Conservation (phyloP, 2,329 filamentous ascomycete species). For the Tolypocladium ophioglossoides region DNA sequence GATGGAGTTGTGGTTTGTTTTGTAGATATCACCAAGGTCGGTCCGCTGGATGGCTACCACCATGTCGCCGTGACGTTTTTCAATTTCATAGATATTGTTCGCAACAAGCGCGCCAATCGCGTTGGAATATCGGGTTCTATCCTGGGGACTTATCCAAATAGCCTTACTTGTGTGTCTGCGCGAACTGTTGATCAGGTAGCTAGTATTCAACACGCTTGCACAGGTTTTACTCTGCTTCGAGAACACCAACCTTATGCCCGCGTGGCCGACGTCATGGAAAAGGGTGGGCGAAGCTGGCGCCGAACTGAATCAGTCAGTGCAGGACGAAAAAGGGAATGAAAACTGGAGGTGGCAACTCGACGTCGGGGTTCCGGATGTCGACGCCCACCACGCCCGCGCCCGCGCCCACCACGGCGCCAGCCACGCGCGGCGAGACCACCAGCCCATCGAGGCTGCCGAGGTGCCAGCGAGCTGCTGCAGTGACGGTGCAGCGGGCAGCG, state of each 20-base stretch:
- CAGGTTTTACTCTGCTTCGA: no score
- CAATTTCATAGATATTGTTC: not conserved
- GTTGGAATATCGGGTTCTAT: not conserved
- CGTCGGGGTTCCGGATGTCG: no score
- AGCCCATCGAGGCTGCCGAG: not conserved
- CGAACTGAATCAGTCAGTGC: not conserved
- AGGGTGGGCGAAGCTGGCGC: not conserved
- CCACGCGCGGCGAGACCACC: no score
- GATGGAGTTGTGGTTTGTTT: conserved; percentile 2
- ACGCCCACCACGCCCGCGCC: not conserved
- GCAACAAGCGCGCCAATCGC: not conserved
- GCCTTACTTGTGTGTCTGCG: not conserved
- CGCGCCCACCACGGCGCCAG: no score
- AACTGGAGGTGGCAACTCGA: not conserved
- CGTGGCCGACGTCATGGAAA: not conserved
- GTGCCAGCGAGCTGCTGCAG: not conserved
- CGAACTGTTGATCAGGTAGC: no score
- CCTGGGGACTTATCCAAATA: not conserved
- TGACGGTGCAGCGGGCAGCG: not conserved
- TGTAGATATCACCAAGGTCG: conserved; percentile 14
- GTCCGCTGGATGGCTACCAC: conserved; percentile 6
- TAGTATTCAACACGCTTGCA: no score
- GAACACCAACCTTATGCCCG: no score
- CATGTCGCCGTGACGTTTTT: conserved; percentile 13
- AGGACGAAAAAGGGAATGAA: no score